These are phyloP conservation scores for Coemansia sp. DNA, from an alignment of 371 early-diverging fungal species.

Conservation along the genomic window DNA sequence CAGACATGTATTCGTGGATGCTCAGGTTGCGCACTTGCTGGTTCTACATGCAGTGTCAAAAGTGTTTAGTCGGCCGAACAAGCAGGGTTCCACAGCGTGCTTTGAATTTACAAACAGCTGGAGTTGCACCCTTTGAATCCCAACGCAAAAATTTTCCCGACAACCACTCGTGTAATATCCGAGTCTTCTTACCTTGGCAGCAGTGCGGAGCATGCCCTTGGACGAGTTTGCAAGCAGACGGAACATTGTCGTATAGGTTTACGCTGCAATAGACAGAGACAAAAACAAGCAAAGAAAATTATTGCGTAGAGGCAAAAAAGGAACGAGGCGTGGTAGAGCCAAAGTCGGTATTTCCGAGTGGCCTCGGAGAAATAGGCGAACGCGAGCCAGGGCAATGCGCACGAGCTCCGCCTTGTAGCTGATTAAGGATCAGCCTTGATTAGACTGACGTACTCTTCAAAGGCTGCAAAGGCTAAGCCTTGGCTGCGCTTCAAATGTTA, in stretches of 20 bases:
- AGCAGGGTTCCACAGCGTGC: neutral
- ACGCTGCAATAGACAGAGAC: neutral
- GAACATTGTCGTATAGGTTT: slow-evolving; percentile 31
- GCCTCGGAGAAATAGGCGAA: neutral
- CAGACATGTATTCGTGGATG: slow-evolving; percentile 96
- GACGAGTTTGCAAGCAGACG: slow-evolving; percentile 47
- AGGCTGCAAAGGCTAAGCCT: neutral
- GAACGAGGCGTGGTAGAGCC: neutral
- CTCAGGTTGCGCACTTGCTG: slow-evolving; percentile 89
- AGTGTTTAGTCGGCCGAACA: neutral
- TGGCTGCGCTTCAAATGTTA: neutral
- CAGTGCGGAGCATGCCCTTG: slow-evolving; percentile 45
- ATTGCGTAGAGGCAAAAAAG: slow-evolving; percentile 8
- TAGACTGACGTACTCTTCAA: neutral
- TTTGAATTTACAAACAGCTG: neutral
- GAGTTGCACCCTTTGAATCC: neutral
- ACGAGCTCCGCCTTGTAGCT: neutral
- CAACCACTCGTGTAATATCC: neutral
- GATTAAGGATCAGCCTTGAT: neutral
- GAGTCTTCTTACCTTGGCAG: slow-evolving; percentile 37
- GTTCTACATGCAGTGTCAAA: slow-evolving; percentile 16
- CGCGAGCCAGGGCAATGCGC: neutral
- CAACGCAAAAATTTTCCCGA: neutral
- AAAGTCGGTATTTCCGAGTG: neutral
- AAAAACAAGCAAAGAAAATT: neutral